Percentiles rank a stretch among this genome's conserved stretches.
Conservation (phyloP, 805 yeast species). For the Candida nitratophila region DNA sequence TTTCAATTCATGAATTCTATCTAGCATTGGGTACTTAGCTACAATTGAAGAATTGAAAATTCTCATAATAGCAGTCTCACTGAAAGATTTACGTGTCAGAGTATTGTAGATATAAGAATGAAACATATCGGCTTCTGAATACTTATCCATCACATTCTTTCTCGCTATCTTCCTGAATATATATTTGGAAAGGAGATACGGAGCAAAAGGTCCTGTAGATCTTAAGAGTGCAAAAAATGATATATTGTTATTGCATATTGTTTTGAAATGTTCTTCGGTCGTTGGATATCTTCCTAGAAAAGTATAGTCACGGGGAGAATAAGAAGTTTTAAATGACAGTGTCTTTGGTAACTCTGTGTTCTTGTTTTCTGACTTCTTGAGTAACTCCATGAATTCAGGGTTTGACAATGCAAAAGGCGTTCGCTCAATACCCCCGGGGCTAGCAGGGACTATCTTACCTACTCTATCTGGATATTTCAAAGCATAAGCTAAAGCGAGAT, state of each 20-base stretch:
- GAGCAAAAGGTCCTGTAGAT: conserved; percentile 32
- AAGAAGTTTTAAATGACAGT: conserved; percentile 24
- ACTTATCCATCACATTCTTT: conserved; percentile 14
- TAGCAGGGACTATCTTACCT: conserved; percentile 48
- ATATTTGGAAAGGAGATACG: conserved; percentile 18
- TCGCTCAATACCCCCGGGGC: conserved; percentile 78
- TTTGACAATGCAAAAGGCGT: conserved; percentile 53
- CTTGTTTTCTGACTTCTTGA: background rate
- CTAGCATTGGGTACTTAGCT: conserved; percentile 60
- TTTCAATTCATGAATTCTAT: conserved; percentile 36
- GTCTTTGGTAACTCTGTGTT: background rate
- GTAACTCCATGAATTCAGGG: conserved; percentile 16
- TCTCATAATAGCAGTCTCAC: conserved; percentile 34
- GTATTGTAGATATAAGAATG: conserved; percentile 27
- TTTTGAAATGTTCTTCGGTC: conserved; percentile 25
- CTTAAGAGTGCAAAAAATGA: conserved; percentile 44
- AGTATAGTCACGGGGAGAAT: conserved; percentile 36
- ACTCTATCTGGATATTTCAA: conserved; percentile 49
- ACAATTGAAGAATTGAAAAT: conserved; percentile 51
- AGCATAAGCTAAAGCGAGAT: conserved; percentile 59
- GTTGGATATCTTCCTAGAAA: conserved; percentile 43
- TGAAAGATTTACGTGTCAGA: conserved; percentile 22
- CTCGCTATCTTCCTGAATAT: conserved; percentile 23
- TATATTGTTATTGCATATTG: conserved; percentile 34
- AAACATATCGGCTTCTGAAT: conserved; percentile 22